Evolutionary conservation across 352 stramenopile species (phyloP), one percentile per base, ranked within the genome.

Genomic region (Globisporangium parvum): DNA sequence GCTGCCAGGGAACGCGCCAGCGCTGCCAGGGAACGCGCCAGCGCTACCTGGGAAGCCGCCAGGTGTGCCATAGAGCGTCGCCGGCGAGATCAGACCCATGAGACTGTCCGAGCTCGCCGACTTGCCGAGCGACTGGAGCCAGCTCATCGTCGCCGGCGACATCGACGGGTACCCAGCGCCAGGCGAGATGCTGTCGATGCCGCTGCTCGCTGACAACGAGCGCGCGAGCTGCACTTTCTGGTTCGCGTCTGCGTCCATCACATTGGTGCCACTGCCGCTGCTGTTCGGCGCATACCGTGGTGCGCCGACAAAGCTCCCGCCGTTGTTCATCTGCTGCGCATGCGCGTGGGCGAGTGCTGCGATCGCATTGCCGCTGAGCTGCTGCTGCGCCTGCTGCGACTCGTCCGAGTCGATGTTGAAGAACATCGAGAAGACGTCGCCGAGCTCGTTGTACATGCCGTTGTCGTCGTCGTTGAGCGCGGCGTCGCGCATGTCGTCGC

Each of bases 81-180:
- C 75, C 12, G 80, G 77, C 4, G 80, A 88, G 44, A 86, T 70
- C 17, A 88, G 59, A 3, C 77, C 77, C 28, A 73, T 69, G 8
- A 90, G 68, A 21, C 73, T 87, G 21, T 88, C 82, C 5, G 66
- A 85, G 54, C 74, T 85, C 0, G 71, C 62, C 6, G 81, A 87
- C n/a, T 79, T 80, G 17, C 72, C 68, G 8, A 91, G 76, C 20
- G 80, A 83, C 62, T 91, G 80, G 47, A 91, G 65, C 81, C 78
- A 91, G 35, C 80, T 83, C 46, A 91, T 72, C 6, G 79, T 91
- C 55, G 80, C 78, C 2, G 81, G 81, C 20, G 81, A 91, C 75
- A 91, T 88, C 57, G 71, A 80, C 35, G 77, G 75, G 51, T 77
- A 82, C 15, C 65, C 69, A 1, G 81, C 66, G 4, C 75, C 60